A percentile compares a stretch with the other conserved stretches of the same genome.
Evolutionary conservation across 1,284 basidiomycete species (phyloP).

Genomic region (Sutorius eximius): DNA sequence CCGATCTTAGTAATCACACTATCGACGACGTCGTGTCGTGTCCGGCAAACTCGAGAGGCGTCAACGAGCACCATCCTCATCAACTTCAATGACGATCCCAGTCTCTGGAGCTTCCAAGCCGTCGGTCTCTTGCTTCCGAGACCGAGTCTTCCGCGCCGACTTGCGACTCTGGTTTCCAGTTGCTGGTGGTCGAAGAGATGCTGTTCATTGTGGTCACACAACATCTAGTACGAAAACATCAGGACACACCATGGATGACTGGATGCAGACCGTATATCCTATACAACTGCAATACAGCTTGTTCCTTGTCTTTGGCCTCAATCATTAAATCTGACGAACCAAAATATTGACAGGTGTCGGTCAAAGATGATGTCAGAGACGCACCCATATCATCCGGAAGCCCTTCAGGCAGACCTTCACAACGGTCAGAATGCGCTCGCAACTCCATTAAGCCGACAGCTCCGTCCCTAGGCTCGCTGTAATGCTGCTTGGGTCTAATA

Average conservation of each 20-base stretch:
- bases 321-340: slow-evolving; percentile 78
- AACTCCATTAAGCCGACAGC: slow-evolving; percentile 79
- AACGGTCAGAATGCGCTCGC: slow-evolving; percentile 83
- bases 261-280: slow-evolving; percentile 73
- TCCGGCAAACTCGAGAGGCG: not conserved
- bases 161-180: slow-evolving; percentile 54
- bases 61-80: not conserved
- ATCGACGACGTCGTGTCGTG: not conserved
- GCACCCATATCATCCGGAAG: slow-evolving; percentile 68
- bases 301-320: slow-evolving; percentile 92
- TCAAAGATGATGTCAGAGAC: slow-evolving; percentile 11
- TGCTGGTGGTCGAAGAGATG: slow-evolving; percentile 54
- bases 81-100: slow-evolving; percentile 3
- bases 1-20: slow-evolving; percentile 6
- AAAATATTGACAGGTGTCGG: not conserved
- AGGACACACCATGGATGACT: slow-evolving; percentile 55
- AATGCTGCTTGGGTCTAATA: slow-evolving; percentile 87
- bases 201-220: slow-evolving; percentile 18
- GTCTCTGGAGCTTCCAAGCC: slow-evolving; percentile 5
- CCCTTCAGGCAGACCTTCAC: slow-evolving; percentile 62
- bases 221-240: not conserved
- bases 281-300: slow-evolving; percentile 86
- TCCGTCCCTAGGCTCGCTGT: slow-evolving; percentile 77
- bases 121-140: slow-evolving; percentile 14
- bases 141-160: slow-evolving; percentile 38